Base-by-base conservation (phyloP, 805 yeast genomes). In the Hanseniaspora guilliermondii region DNA sequence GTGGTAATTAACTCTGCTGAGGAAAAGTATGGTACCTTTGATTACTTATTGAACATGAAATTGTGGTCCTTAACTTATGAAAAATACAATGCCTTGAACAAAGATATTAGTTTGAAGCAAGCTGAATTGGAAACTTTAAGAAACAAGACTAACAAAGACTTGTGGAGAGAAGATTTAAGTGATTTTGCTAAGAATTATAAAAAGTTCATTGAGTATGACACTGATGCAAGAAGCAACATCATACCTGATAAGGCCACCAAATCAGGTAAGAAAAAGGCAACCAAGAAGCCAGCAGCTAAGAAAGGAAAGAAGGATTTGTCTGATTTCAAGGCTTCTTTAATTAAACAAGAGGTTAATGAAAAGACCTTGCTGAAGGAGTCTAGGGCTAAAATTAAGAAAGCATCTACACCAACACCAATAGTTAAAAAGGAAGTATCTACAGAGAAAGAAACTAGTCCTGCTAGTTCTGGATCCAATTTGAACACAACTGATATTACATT, bases 11-110 rank as follows among this genome's bases (percentile, higher is more conserved):
- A 72, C 47, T 67, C 69, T 16, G 73, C 67, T 66, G 76, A 64
- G 49, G 83, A 80, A 24, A 69, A 77, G 16, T 74, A 75, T 50
- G 78, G 87, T 9, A 74, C 82, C 6, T 91, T 80, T 67, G 97
- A 93, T 63, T 93, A 93, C 61, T 73, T 93, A 58, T 73, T 93
- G 53, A 94, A 93, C 53, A 85, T 93, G 96, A 79, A 88, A 36
- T 82, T 93, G 59, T 87, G 96, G 93, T 84, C 96, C 38, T 77
- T 93, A 64, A 91, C 98, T 0, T 76, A 75, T 56, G 98, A 93
- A 69, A 78, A 93, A 61, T 93, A 89, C 64, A 89, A 87, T 62
- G 82, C 78, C 60, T 72, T 93, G 59, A 71, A 88, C 61, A 75
- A 75, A 53, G 94, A 89, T 65, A 76, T 79, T 57, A 86, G 80